Evolutionary conservation across 768 basidiomycete genomes (phyloP), one percentile per base, ranked within the genome.

Genomic region (Hericium alpestre): DNA sequence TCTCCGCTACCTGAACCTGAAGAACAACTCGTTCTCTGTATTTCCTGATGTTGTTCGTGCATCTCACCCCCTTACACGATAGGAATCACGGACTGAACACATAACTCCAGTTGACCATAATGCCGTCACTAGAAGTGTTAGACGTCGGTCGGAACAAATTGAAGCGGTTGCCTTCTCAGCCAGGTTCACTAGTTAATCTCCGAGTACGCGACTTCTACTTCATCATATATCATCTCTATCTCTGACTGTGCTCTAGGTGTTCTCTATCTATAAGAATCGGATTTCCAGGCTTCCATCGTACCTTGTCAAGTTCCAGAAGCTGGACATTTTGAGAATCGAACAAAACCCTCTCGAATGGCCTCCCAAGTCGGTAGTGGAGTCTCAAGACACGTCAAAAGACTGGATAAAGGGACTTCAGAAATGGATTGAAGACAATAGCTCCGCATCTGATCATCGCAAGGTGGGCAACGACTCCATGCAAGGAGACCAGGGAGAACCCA

Each of bases 301-400:
- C 69, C 68, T 99, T 51, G 69, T 79, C 3, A 79, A 83, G 53
- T 95, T 96, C 66, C 71, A 71, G 32, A 74, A 78, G 53, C 75
- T 99, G 41, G 82, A 83, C 50, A 79, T 96, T 37, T 76, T 98
- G 63, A 90, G 90, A 69, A 74, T 90, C 9, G 93, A 95, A 61
- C 83, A 86, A 60, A 98, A 99, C 66, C 94, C 94, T 3, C 79
- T 96, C 40, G 87, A 93, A 69, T 98, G 93, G 92, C 95, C 95
- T 0, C 87, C 90, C 7, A 78, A 74, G 59, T 57, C 73, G 51
- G 72, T 87, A 13, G 66, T 86, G 66, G 77, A 79, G 47, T 65
- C 68, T 16, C 67, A 71, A 78, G 57, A 69, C 73, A 37, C 76
- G 16, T 80, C 84, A 75, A 79, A 79, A 66, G 78, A 82, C 46